Evolutionary conservation across 192 early-diverging fungal species (phyloP).

Genomic region (Dissophora globulifera): DNA sequence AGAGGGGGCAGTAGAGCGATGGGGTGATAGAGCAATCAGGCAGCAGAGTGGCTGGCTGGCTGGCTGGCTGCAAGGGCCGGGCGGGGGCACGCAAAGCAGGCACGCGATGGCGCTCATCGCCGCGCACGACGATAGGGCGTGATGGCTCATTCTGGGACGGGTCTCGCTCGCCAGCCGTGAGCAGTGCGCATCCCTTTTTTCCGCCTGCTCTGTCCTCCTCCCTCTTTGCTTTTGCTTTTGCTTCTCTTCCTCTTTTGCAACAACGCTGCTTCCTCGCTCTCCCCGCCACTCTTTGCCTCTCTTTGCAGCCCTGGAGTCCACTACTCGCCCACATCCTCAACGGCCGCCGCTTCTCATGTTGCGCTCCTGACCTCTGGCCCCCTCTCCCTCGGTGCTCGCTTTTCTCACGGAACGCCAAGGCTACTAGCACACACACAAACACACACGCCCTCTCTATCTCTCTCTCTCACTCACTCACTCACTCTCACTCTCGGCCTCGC

Average conservation of each 20-base stretch:
- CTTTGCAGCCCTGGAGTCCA: background rate
- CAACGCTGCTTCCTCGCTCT: constrained; percentile 1
- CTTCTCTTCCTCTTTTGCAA: background rate
- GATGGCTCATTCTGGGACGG: too few relatives aligned
- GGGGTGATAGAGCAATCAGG: too few relatives aligned
- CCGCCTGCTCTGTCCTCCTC: background rate
- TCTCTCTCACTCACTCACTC: background rate
- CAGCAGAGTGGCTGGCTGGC: too few relatives aligned
- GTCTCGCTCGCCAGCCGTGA: too few relatives aligned
- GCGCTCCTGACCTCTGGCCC: constrained; percentile 22
- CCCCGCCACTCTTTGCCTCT: background rate
- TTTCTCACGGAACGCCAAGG: too few relatives aligned
- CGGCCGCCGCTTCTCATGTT: constrained; percentile 24
- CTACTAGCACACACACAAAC: background rate
- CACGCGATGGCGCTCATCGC: too few relatives aligned
- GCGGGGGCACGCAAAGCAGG: too few relatives aligned
- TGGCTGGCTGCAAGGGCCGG: too few relatives aligned
- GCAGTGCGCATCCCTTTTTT: background rate
- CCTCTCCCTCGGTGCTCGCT: too few relatives aligned
- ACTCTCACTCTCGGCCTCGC: background rate
- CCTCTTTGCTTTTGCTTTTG: constrained; percentile 4
- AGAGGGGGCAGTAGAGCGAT: too few relatives aligned
- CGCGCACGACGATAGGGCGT: too few relatives aligned
- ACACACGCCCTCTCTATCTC: background rate
- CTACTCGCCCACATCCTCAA: background rate